phyloP scores from a whole-genome alignment of 169 alveolate species.

The Cryptosporidium bovis region DNA sequence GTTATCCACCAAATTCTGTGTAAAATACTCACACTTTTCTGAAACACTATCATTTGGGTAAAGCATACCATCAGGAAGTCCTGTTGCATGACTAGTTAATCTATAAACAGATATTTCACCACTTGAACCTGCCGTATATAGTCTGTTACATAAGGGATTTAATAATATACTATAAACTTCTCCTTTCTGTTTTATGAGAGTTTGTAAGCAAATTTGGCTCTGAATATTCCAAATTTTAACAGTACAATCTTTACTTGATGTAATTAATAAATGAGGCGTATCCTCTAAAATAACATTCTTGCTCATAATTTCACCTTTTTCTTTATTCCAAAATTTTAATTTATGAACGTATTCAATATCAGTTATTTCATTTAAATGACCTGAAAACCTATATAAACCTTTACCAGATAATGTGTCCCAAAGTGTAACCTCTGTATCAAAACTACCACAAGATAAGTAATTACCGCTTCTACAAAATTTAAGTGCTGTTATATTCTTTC shows the following conservation, averaged over 20 bases:
- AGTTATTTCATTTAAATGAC: constrained; percentile 85
- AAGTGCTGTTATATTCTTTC: constrained; percentile 78
- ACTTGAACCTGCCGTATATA: constrained; percentile 72
- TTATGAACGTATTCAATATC: constrained; percentile 75
- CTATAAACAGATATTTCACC: constrained; percentile 76
- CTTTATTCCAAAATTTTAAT: constrained; percentile 31
- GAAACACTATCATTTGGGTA: constrained; percentile 64
- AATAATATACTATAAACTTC: constrained; percentile 77
- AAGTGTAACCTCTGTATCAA: constrained; percentile 85
- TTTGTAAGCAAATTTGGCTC: constrained; percentile 87
- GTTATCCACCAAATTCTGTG: constrained; percentile 26
- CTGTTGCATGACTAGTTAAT: constrained; percentile 70
- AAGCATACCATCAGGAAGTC: constrained; percentile 25
- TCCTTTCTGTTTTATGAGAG: constrained; percentile 84
- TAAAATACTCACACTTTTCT: constrained; percentile 18
- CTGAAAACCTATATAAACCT: constrained; percentile 85
- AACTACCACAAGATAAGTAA: constrained; percentile 84
- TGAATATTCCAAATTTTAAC: constrained; percentile 88
- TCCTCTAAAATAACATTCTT: constrained; percentile 57
- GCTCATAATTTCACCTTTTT: neutral
- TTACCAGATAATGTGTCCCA: constrained; percentile 88
- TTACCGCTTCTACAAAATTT: constrained; percentile 77
- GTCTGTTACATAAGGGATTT: constrained; percentile 51
- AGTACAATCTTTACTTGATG: constrained; percentile 87
- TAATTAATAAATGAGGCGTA: constrained; percentile 77